A percentile compares a stretch with the other conserved stretches of the same genome.
Conservation (phyloP, 2,329 filamentous ascomycete species). For the Colletotrichum filicis region DNA sequence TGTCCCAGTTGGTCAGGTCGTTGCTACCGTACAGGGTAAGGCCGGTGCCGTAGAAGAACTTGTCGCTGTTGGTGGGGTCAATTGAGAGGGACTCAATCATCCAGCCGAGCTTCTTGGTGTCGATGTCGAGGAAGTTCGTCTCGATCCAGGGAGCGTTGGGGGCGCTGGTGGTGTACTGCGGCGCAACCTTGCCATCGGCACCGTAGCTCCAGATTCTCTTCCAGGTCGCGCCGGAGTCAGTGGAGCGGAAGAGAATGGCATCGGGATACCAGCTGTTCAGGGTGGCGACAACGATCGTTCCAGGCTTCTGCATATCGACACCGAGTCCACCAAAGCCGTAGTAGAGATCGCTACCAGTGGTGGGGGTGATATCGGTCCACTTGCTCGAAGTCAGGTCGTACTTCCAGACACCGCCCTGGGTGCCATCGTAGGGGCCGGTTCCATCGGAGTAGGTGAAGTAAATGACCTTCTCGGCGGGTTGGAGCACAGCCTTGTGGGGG, state of each 20-base stretch:
- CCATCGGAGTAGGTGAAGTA: constrained; percentile 67
- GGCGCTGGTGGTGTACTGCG: constrained; percentile 26
- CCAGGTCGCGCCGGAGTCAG: constrained; percentile 65
- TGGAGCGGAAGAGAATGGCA: constrained; percentile 65
- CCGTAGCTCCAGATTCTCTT: constrained; percentile 60
- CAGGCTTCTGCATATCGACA: constrained; percentile 63
- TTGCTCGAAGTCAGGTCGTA: constrained; percentile 60
- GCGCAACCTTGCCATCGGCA: constrained; percentile 20
- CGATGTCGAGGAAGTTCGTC: constrained; percentile 57
- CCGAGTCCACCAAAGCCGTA: constrained; percentile 68
- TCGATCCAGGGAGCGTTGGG: constrained; percentile 63
- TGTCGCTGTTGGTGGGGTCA: constrained; percentile 67
- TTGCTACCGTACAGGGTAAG: constrained; percentile 64
- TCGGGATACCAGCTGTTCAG: constrained; percentile 71
- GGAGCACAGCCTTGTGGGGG: constrained; percentile 64
- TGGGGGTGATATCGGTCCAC: constrained; percentile 69
- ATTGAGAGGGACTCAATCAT: constrained; percentile 71
- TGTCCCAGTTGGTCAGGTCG: constrained; percentile 67
- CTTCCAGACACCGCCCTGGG: constrained; percentile 61
- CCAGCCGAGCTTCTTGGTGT: constrained; percentile 66
- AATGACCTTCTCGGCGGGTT: constrained; percentile 56
- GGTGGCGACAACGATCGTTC: constrained; percentile 66
- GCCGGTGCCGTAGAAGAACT: constrained; percentile 71
- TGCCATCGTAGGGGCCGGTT: constrained; percentile 67
- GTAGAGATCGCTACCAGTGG: constrained; percentile 55